A percentile compares a stretch with the other conserved stretches of the same genome.
phyloP scores from a whole-genome alignment of 805 yeast genomes.

The Sugiyamaella qingdaonensis region DNA sequence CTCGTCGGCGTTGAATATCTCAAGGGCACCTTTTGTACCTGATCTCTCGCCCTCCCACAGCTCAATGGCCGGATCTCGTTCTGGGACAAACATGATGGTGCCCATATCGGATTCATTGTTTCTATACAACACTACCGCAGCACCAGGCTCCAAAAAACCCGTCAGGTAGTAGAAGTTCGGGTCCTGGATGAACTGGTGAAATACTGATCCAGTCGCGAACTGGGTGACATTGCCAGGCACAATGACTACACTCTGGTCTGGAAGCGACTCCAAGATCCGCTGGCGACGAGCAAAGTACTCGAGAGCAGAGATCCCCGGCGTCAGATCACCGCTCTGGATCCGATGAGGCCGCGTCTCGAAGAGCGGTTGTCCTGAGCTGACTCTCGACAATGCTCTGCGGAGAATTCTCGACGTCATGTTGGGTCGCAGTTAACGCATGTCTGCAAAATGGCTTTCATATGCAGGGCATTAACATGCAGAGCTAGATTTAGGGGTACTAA shows the following conservation, averaged over 20 bases:
- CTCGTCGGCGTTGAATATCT: conserved; percentile 83
- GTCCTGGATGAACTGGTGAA: conserved; percentile 88
- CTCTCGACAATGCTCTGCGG: neutral
- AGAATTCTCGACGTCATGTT: neutral
- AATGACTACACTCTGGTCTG: conserved; percentile 64
- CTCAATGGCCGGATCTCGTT: conserved; percentile 70
- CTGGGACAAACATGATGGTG: conserved; percentile 81
- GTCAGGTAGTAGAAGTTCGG: conserved; percentile 82
- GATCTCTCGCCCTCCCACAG: conserved; percentile 95
- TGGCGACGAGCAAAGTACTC: conserved; percentile 77
- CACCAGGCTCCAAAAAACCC: conserved; percentile 90
- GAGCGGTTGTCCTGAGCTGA: conserved; percentile 69
- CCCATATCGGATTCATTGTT: conserved; percentile 37
- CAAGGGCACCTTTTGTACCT: conserved; percentile 77
- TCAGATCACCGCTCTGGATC: conserved; percentile 69
- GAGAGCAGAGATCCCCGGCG: conserved; percentile 80
- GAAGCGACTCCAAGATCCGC: conserved; percentile 52
- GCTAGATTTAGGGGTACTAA: no score
- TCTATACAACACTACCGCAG: conserved; percentile 50
- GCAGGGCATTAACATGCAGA: neutral
- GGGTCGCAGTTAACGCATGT: neutral
- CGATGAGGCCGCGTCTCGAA: conserved; percentile 79
- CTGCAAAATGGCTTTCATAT: neutral
- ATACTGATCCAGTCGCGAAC: conserved; percentile 86
- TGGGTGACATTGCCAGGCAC: conserved; percentile 68